phyloP scores from a whole-genome alignment of 163 green algal species.

The Coccomyxa subellipsoidea region DNA sequence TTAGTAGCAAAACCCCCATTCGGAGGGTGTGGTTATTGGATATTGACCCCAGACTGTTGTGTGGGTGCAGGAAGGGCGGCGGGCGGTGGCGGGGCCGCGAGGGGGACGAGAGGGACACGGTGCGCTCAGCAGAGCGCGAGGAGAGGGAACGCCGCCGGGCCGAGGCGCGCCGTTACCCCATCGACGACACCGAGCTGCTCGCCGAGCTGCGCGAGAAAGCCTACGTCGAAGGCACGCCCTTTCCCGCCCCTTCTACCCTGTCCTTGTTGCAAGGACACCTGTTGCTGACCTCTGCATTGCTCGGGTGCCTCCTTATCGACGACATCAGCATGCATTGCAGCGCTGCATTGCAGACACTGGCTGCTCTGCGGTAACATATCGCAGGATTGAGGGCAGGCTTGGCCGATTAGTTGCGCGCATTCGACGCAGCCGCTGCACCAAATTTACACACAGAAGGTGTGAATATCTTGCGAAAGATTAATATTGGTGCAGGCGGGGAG shows the following conservation, averaged over 20 bases:
- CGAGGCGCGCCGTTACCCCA: conserved; percentile 33
- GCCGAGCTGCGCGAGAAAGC: conserved; percentile 23
- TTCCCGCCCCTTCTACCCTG: not conserved
- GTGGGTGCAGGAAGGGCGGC: not conserved
- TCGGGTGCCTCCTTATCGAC: too few relatives aligned
- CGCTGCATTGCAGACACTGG: too few relatives aligned
- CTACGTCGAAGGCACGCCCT: not conserved
- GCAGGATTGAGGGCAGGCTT: too few relatives aligned
- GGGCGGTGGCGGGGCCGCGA: conserved; percentile 1
- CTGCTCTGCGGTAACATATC: too few relatives aligned
- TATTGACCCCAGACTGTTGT: too few relatives aligned
- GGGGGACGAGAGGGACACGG: conserved; percentile 8
- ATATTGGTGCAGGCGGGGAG: conserved; percentile 17
- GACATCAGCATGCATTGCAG: too few relatives aligned
- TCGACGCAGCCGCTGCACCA: too few relatives aligned
- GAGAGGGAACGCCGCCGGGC: conserved; percentile 26
- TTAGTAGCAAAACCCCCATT: too few relatives aligned
- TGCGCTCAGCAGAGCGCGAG: conserved; percentile 13
- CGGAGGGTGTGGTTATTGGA: too few relatives aligned
- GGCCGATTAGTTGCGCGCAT: too few relatives aligned
- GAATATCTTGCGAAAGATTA: too few relatives aligned
- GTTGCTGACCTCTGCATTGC: too few relatives aligned
- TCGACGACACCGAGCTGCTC: conserved; percentile 45
- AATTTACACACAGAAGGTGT: not conserved
- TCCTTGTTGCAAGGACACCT: not conserved